Evolutionary conservation across 805 yeast species (phyloP), one percentile per base, ranked within the genome.

Genomic region (Starmerella geochares): DNA sequence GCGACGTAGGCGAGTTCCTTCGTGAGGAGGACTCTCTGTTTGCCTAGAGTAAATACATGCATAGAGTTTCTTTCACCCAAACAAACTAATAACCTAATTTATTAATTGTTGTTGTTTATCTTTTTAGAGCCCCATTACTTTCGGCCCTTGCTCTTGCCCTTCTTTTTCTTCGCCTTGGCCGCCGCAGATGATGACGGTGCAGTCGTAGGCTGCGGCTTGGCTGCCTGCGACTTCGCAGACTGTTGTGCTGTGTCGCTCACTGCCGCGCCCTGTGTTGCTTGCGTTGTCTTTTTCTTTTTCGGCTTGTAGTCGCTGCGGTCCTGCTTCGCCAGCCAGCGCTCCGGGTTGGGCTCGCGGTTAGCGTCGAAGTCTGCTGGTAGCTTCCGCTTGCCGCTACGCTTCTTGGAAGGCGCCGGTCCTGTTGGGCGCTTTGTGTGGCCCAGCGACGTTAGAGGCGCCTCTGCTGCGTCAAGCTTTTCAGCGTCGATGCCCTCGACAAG

Each of bases 1-100:
- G 94, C 58, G 98, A 92, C 71, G 86, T 92, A 58, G 98, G 98
- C 56, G 98, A 92, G 68, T 92, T 86, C 63, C 74, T 92, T 63
- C 87, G 98, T 76, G 97, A 92, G 62, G 98, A 92, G 73, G 97
- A 92, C 67, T 86, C 96, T 36, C 70, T 90, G 58, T 90, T 90
- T 64, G 85, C 96, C 23, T 87, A 71, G 27, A 14, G 10, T n/a
- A n/a, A 19, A 21, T 21, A n/a, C 8, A 16, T 31, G 37, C 37
- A 33, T 33, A 11, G 35, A 31, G 10, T 31, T 6, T 14, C 7
- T 16, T 1, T 7, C 16, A 8, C 6, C 20, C 14, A 33, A 17
- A 7, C 21, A 19, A 40, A 16, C 27, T 20, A 23, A 19, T 20
- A 19, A 29, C 37, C 27, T 42, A 29, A 42, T 42, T 28, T 31